These are phyloP conservation scores for Casuarina glauca DNA, from an alignment of 306 rosid species.

Conservation along the genomic window DNA sequence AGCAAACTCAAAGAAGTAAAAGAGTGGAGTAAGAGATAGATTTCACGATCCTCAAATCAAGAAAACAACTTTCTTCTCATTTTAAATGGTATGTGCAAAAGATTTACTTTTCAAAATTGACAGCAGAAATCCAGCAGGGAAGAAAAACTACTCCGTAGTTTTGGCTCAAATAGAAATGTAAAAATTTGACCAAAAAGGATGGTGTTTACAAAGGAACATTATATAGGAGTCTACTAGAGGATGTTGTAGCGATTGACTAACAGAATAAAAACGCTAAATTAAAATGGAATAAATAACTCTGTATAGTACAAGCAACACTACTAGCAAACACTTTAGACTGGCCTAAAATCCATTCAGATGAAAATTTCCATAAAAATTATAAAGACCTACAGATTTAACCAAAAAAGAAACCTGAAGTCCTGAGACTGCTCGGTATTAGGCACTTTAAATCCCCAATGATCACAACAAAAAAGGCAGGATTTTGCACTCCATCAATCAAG, in stretches of 20 bases:
- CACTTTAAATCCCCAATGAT: slow-evolving; percentile 1
- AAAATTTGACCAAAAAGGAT: not conserved
- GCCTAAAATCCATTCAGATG: not conserved
- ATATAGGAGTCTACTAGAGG: not conserved
- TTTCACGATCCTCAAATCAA: not conserved
- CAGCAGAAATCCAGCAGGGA: not conserved
- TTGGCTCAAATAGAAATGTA: not conserved
- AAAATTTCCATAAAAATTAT: not conserved
- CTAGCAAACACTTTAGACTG: not conserved
- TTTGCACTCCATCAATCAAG: slow-evolving; percentile 18
- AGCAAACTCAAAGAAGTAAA: not conserved
- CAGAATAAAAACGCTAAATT: too few relatives aligned
- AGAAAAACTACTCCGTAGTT: not conserved
- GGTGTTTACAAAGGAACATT: not conserved
- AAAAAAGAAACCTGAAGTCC: not conserved
- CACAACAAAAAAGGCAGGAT: not conserved
- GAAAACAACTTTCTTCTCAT: too few relatives aligned
- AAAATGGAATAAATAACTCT: too few relatives aligned
- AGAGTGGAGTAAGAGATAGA: not conserved
- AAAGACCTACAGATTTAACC: not conserved
- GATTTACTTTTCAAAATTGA: not conserved
- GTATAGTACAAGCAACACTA: not conserved
- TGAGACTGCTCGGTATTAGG: not conserved
- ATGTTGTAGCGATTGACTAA: not conserved
- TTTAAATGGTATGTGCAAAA: not conserved